Evolutionary conservation across 345 rosid species (phyloP), one percentile per base, ranked within the genome.

Genomic region (Jatropha curcas): DNA sequence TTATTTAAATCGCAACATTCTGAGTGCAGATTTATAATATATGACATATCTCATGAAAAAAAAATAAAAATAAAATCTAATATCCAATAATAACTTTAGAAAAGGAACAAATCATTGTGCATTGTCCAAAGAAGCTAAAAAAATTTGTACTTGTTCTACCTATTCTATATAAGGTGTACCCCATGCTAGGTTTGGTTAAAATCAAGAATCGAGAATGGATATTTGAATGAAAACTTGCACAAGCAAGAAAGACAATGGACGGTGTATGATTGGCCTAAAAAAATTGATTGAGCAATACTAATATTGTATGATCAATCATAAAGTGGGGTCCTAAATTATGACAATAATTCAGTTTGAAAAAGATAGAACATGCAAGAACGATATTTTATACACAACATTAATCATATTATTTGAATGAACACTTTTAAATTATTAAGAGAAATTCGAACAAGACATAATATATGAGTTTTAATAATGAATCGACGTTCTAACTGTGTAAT

Each of bases 241-340:
- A 24, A 53, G 19, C 59, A 34, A 61, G 25, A 25, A 37, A 62
- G 20, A 43, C 30, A 25, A 37, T 14, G 22, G 60, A 33, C 45
- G 35, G 16, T n/a, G 24, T n/a, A 61, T 62, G 50, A 37, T 53
- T 53, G 22, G 6, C 39, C 52, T n/a, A n/a, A n/a, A n/a, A n/a
- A n/a, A 39, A 73, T 63, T 73, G 22, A 53, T 20, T 12, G 43
- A 72, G 62, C 62, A 58, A 45, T 71, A 19, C 17, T 45, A 22
- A 14, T 5, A 45, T 5, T 35, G 60, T 4, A 19, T 59, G 35
- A 33, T 72, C 37, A 60, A 50, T 50, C 34, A 50, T 62, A 37
- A 63, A 35, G 31, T 11, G 48, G 2, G 35, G 48, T 8, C 46
- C 59, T 33, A 33, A 24, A 50, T 33, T n/a, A 48, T 22, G 34